phyloP scores from a whole-genome alignment of 441 rosid genomes.

The Brassica hybrid region DNA sequence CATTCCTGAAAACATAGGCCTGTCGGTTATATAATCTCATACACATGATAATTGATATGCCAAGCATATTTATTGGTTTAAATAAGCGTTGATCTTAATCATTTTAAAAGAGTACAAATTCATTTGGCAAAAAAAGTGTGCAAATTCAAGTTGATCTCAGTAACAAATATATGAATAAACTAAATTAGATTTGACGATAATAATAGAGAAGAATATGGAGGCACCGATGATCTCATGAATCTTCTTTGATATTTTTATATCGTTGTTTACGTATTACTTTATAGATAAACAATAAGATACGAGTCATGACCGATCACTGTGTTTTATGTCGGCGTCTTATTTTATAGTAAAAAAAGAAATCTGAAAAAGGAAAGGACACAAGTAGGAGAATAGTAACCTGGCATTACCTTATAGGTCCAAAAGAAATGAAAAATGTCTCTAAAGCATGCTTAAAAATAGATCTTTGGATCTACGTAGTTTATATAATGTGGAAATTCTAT shows the following conservation, averaged over 20 bases:
- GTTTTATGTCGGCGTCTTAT: slow-evolving; percentile 44
- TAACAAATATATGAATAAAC: not conserved
- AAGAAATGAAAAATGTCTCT: slow-evolving; percentile 22
- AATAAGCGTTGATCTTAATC: not conserved
- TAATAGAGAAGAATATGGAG: not conserved
- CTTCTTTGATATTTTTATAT: slow-evolving; percentile 40
- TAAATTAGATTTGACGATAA: slow-evolving; percentile 20
- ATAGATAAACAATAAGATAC: slow-evolving; percentile 38
- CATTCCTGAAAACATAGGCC: slow-evolving; percentile 17
- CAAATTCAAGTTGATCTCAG: not conserved
- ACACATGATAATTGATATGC: not conserved
- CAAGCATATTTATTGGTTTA: not conserved
- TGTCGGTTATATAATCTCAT: slow-evolving; percentile 29
- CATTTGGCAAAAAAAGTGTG: too few relatives aligned
- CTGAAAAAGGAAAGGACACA: slow-evolving; percentile 16
- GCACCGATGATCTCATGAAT: slow-evolving; percentile 39
- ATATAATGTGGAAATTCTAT: slow-evolving; percentile 8
- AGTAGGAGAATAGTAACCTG: slow-evolving; percentile 31
- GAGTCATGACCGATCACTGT: slow-evolving; percentile 41
- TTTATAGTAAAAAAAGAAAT: slow-evolving; percentile 30
- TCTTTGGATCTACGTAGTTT: slow-evolving; percentile 31
- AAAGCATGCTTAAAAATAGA: slow-evolving; percentile 30
- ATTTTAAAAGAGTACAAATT: not conserved
- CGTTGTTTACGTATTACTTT: slow-evolving; percentile 34
- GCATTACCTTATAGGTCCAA: slow-evolving; percentile 34